Evolutionary conservation across 2,329 filamentous ascomycete species (phyloP).

Genomic region (Akanthomyces dipterigenus): DNA sequence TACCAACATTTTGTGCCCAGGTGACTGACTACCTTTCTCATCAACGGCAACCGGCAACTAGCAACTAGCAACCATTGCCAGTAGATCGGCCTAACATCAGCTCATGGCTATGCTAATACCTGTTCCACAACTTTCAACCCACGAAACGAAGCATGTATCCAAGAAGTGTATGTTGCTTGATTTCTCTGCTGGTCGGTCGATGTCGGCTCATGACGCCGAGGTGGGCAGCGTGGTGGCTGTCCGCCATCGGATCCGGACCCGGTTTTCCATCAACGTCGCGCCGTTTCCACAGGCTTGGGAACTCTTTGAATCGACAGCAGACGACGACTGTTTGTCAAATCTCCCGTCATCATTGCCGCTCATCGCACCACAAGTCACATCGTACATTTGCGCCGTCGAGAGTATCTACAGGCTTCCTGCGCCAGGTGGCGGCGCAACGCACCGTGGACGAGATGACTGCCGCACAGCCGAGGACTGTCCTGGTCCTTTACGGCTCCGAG

Average conservation of each 20-base stretch:
- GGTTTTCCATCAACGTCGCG: conserved; percentile 2
- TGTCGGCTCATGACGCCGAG: neutral
- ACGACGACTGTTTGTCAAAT: neutral
- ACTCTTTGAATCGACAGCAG: neutral
- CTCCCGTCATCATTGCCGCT: neutral
- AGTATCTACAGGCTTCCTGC: neutral
- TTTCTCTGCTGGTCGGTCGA: neutral
- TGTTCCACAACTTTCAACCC: too few species aligned
- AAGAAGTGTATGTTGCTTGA: neutral
- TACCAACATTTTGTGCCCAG: neutral
- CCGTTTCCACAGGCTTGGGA: neutral
- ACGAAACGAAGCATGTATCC: neutral
- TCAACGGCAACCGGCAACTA: neutral
- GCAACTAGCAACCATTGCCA: neutral
- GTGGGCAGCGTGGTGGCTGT: neutral
- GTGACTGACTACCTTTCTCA: neutral
- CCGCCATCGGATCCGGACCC: conserved; percentile 10
- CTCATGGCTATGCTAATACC: neutral
- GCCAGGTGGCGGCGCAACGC: neutral
- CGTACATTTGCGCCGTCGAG: neutral
- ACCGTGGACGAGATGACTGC: conserved; percentile 11
- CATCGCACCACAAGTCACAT: neutral
- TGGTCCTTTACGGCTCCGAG: conserved; percentile 89
- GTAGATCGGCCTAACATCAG: neutral
- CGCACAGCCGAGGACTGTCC: conserved; percentile 33